These are phyloP conservation scores for Pythium guiyangense DNA, from an alignment of 352 stramenopile species.

Conservation along the genomic window DNA sequence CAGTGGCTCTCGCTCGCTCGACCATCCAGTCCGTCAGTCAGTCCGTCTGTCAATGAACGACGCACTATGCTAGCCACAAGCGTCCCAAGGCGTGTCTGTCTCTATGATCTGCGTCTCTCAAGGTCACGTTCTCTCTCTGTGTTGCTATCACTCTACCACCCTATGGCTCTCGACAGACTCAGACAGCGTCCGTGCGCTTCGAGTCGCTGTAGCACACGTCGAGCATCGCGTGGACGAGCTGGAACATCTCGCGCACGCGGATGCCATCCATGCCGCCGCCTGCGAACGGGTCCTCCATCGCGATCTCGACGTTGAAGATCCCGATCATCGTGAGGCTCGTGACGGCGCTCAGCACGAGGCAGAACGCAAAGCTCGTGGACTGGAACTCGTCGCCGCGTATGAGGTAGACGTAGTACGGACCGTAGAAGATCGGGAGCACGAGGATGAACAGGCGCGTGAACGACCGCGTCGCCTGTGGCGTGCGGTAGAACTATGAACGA, in stretches of 20 bases:
- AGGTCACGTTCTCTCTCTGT: background rate
- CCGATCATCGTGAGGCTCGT: slow-evolving; percentile 84
- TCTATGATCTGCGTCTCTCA: background rate
- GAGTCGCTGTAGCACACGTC: slow-evolving; percentile 33
- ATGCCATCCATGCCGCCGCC: slow-evolving; percentile 65
- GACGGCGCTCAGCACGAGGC: slow-evolving; percentile 60
- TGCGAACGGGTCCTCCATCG: slow-evolving; percentile 82
- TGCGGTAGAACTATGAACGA: slow-evolving; percentile 65
- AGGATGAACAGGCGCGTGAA: slow-evolving; percentile 85
- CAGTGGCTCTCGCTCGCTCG: no score
- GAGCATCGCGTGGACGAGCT: slow-evolving; percentile 48
- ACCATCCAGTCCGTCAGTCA: no score
- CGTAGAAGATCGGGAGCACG: slow-evolving; percentile 80
- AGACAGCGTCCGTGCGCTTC: slow-evolving; percentile 1
- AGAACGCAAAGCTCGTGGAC: slow-evolving; percentile 73
- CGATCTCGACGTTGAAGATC: slow-evolving; percentile 84
- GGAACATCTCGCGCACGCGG: slow-evolving; percentile 48
- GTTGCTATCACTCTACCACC: no score
- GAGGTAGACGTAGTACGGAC: slow-evolving; percentile 84
- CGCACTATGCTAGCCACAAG: no score
- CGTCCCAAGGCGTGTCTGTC: no score
- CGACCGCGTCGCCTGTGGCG: slow-evolving; percentile 78
- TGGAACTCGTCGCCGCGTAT: slow-evolving; percentile 46
- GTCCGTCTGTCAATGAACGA: no score
- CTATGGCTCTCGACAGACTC: background rate